These are phyloP conservation scores for Dionaea muscipula DNA, from an alignment of 179 eudicot genomes.

Conservation along the genomic window DNA sequence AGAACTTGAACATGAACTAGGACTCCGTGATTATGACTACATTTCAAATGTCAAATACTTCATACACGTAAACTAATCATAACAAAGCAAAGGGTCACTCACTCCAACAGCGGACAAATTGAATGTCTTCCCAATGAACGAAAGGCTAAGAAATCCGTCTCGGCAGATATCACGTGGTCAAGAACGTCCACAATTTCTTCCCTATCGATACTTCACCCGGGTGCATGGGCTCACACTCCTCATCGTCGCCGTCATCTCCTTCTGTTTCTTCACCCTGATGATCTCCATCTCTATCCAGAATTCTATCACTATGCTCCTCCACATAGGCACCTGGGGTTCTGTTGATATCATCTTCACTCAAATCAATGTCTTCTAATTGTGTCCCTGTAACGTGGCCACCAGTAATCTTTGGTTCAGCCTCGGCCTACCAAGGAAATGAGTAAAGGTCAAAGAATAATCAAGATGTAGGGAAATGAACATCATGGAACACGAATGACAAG, in stretches of 20 bases:
- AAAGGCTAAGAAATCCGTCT: not conserved
- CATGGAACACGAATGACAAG: not conserved
- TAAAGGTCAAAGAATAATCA: no score
- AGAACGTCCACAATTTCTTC: conserved; percentile 75
- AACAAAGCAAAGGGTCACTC: not conserved
- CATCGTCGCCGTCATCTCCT: conserved; percentile 34
- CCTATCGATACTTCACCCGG: conserved; percentile 82
- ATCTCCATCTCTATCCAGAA: conserved; percentile 10
- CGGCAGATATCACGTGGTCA: conserved; percentile 38
- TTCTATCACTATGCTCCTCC: conserved; percentile 21
- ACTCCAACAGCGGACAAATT: not conserved
- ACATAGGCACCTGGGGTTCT: conserved; percentile 26
- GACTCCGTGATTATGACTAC: conserved; percentile 5
- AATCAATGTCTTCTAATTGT: conserved; percentile 14
- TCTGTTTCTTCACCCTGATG: conserved; percentile 14
- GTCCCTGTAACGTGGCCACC: conserved; percentile 27
- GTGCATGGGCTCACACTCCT: conserved; percentile 56
- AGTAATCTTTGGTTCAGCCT: conserved; percentile 19
- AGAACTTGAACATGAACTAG: no score
- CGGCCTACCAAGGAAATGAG: conserved; percentile 15
- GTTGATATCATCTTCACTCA: conserved; percentile 50
- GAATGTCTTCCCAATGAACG: no score
- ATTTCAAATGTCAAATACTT: not conserved
- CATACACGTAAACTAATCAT: not conserved
- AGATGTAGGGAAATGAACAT: not conserved